Conservation (phyloP, 2,329 filamentous ascomycete species). For the Thermomyces lanuginosus region DNA sequence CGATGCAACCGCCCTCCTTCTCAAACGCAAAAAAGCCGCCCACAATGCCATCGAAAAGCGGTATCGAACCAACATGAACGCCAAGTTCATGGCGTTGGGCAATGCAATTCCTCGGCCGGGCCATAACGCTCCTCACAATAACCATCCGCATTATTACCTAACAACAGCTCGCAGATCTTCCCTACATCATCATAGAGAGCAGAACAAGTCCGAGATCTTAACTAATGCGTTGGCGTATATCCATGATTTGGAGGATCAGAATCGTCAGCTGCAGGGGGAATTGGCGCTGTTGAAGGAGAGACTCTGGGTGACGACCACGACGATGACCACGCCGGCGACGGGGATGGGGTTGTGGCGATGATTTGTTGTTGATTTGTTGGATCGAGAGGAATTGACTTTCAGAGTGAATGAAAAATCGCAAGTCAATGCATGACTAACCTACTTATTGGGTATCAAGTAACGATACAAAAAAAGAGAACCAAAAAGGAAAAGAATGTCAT, state of each 20-base stretch:
- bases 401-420: too few relatives aligned
- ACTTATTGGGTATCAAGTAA: too few relatives aligned
- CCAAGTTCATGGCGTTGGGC: slow-evolving; percentile 25
- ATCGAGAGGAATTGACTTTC: too few relatives aligned
- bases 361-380: too few relatives aligned
- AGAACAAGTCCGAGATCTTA: slow-evolving; percentile 8
- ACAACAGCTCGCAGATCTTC: slow-evolving; percentile 1
- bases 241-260: slow-evolving; percentile 6
- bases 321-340: too few relatives aligned
- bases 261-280: slow-evolving; percentile 5
- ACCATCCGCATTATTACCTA: slow-evolving; percentile 4
- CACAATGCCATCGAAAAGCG: slow-evolving; percentile 29
- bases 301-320: too few relatives aligned
- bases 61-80: slow-evolving; percentile 28
- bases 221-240: slow-evolving; percentile 7
- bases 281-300: slow-evolving; percentile 6
- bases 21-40: slow-evolving; percentile 19
- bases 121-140: slow-evolving; percentile 2
- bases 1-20: slow-evolving; percentile 1
- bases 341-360: too few relatives aligned
- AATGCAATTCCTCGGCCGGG: slow-evolving; percentile 14
- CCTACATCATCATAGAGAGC: slow-evolving; percentile 4
- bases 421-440: too few relatives aligned
- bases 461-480: too few relatives aligned
- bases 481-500: too few relatives aligned